Conservation (phyloP, 1,284 basidiomycete genomes). For the Puccinia novopanici region DNA sequence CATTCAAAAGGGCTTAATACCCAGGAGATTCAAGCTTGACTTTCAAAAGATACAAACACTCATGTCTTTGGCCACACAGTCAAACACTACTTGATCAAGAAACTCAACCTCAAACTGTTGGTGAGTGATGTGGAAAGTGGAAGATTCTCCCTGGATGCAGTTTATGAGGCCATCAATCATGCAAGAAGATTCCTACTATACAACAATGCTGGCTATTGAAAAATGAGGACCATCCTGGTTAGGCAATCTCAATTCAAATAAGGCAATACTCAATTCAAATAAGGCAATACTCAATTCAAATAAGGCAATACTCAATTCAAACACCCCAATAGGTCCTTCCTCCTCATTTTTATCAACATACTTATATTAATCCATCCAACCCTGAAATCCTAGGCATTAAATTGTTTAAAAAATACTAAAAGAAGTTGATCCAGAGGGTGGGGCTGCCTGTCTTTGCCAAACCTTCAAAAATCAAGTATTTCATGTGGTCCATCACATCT, state of each 20-base stretch:
- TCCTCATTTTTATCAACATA: too few relatives aligned
- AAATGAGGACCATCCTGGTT: neutral
- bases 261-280: too few relatives aligned
- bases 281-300: too few relatives aligned
- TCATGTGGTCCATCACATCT: too few relatives aligned
- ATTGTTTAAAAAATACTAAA: too few relatives aligned
- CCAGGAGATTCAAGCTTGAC: constrained; percentile 3
- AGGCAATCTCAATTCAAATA: neutral
- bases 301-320: too few relatives aligned
- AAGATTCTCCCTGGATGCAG: neutral
- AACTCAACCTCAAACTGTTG: neutral
- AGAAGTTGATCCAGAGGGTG: too few relatives aligned
- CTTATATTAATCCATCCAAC: too few relatives aligned
- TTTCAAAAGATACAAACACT: neutral
- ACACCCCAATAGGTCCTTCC: too few relatives aligned
- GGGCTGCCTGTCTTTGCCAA: too few relatives aligned
- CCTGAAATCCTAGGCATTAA: too few relatives aligned
- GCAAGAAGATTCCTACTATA: neutral
- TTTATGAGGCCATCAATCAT: constrained; percentile 6
- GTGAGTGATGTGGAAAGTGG: neutral
- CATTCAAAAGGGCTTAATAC: neutral
- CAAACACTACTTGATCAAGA: neutral
- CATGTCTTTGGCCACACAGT: neutral
- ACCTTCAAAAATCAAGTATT: too few relatives aligned
- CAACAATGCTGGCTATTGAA: neutral